Conservation (phyloP, 768 basidiomycete species). For the Agrocybe praecox region DNA sequence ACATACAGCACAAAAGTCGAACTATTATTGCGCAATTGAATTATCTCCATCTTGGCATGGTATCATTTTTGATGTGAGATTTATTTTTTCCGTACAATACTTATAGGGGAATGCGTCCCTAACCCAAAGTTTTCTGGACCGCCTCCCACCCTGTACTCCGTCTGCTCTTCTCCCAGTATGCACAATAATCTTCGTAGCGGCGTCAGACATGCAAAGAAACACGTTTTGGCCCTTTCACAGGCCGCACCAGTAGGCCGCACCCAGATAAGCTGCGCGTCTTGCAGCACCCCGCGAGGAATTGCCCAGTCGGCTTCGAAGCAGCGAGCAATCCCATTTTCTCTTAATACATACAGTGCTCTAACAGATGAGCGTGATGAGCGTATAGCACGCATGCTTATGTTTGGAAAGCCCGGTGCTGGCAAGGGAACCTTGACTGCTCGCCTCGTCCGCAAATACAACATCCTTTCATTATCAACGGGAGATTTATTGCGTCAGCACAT, state of each 20-base stretch:
- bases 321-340: conserved; percentile 54
- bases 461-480: conserved; percentile 78
- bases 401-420: conserved; percentile 82
- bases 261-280: conserved; percentile 15
- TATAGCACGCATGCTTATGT: conserved; percentile 69
- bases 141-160: conserved; percentile 8
- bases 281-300: conserved; percentile 23
- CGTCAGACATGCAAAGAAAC: conserved; percentile 14
- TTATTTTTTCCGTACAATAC: background rate
- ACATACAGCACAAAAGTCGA: background rate
- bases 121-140: conserved; percentile 9
- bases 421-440: conserved; percentile 83
- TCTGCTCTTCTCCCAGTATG: conserved; percentile 15
- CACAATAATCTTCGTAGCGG: conserved; percentile 19
- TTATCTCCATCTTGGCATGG: conserved; percentile 7
- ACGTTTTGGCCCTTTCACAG: conserved; percentile 13
- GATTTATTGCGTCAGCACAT: conserved; percentile 89
- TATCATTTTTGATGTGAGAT: conserved; percentile 3
- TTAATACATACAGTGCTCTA: conserved; percentile 43
- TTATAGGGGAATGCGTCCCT: conserved; percentile 6
- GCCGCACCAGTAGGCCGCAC: conserved; percentile 12
- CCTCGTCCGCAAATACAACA: conserved; percentile 80
- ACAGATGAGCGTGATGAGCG: conserved; percentile 39
- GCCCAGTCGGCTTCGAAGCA: conserved; percentile 30
- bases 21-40: background rate